phyloP scores from a whole-genome alignment of 257 asterid genomes.

The Gentiana straminea region DNA sequence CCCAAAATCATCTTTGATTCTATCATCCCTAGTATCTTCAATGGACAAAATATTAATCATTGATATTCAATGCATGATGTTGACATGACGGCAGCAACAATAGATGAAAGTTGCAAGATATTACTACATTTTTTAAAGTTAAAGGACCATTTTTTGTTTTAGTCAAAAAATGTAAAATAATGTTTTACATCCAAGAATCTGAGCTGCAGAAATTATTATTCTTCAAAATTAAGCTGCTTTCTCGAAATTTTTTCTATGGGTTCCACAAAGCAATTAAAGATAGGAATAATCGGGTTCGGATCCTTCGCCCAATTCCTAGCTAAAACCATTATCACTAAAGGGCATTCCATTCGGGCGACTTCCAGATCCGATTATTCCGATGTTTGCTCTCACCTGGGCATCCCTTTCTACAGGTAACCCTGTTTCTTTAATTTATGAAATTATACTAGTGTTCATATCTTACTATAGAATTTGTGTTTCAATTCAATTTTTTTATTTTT shows the following conservation, averaged over 20 bases:
- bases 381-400: constrained; percentile 42
- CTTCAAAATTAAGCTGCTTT: constrained; percentile 9
- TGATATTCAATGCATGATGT: too few species aligned
- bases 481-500: neutral
- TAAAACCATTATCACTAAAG: constrained; percentile 57
- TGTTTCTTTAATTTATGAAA: neutral
- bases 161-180: neutral
- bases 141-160: too few species aligned
- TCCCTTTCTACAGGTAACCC: constrained; percentile 54
- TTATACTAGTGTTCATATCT: too few species aligned
- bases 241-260: neutral
- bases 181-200: constrained; percentile 2
- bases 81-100: too few species aligned
- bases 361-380: constrained; percentile 76
- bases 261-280: constrained; percentile 28
- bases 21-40: too few species aligned
- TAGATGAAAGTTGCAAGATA: too few species aligned
- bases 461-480: neutral
- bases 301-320: constrained; percentile 69
- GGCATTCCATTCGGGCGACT: constrained; percentile 48
- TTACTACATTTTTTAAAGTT: too few species aligned
- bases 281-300: constrained; percentile 81
- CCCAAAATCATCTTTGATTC: too few species aligned
- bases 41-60: too few species aligned
- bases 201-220: constrained; percentile 23